Evolutionary conservation across 2,329 filamentous ascomycete species (phyloP), one percentile per base, ranked within the genome.

Genomic region (Pseudogymnoascus sp.): DNA sequence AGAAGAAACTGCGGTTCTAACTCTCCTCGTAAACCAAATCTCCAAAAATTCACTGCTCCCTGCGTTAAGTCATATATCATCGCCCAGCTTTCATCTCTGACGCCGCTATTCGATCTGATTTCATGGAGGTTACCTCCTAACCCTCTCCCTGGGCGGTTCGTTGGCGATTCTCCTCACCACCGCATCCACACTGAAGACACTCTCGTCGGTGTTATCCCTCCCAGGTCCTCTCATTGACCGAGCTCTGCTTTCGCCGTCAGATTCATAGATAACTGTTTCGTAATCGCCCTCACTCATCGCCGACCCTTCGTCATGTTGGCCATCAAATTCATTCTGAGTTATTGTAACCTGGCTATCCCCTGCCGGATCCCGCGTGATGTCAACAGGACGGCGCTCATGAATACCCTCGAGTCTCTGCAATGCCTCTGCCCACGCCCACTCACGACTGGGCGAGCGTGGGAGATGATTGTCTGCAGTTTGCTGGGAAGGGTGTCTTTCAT

Each of bases 91-190:
- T 33, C 17, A 13, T 33, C n/a, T 33, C 26, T 13, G 5, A 33
- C 17, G 10, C 17, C 5, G 26, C 10, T 7, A 31, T 56, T 56
- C 2, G 2, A 31, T 17, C 23, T 35, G 29, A n/a, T n/a, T 56
- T 7, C 29, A 19, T 21, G 29, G 33, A 33, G 11, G 21, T 11
- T 56, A 56, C 50, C 50, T 33, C 29, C 50, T 56, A 15, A 17
- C n/a, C 29, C 50, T 56, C 29, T 21, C 17, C 13, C 29, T 33
- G 17, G 50, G 50, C 29, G 50, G 50, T 31, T 56, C 50, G 50
- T 56, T 56, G 29, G 50, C 50, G 11, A 56, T 56, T 56, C 50
- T 56, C 17, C 50, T 56, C 50, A 56, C 29, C 10, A 56, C 50
- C 50, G 50, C 50, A 33, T 56, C 50, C n/a, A 56, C 6, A 10